phyloP scores from a whole-genome alignment of 768 basidiomycete species.

The Lentinula sp. region DNA sequence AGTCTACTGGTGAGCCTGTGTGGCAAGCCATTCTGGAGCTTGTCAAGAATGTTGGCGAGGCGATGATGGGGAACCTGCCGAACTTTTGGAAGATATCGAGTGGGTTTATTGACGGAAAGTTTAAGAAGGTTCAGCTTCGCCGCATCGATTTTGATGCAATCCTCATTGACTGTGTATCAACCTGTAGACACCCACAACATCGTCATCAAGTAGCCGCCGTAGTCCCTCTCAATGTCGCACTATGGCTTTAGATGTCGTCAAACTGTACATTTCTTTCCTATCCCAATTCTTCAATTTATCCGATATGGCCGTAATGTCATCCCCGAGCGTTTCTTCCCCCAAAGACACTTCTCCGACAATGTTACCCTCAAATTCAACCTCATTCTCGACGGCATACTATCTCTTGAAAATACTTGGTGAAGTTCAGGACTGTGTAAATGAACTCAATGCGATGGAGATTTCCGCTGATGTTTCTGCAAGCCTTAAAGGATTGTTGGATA shows the following conservation, averaged over 20 bases:
- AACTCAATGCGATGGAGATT: constrained; percentile 76
- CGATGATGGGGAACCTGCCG: constrained; percentile 76
- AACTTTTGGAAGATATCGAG: constrained; percentile 93
- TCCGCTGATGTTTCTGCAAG: constrained; percentile 64
- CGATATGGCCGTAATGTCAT: constrained; percentile 65
- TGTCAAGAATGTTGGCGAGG: constrained; percentile 85
- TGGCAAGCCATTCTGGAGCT: constrained; percentile 79
- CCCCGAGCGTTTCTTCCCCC: constrained; percentile 26
- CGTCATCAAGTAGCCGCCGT: constrained; percentile 49
- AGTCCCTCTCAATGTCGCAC: constrained; percentile 78
- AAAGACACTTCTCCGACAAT: constrained; percentile 37
- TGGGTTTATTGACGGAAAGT: constrained; percentile 90
- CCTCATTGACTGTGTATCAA: neutral
- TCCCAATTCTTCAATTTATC: constrained; percentile 85
- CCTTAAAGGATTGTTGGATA: constrained; percentile 72
- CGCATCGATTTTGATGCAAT: neutral
- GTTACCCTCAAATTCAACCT: constrained; percentile 73
- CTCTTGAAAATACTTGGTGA: constrained; percentile 77
- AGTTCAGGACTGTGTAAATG: constrained; percentile 80
- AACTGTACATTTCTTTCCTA: constrained; percentile 76
- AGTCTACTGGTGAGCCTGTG: constrained; percentile 63
- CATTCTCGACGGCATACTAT: constrained; percentile 78
- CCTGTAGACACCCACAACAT: constrained; percentile 17
- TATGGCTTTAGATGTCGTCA: constrained; percentile 85
- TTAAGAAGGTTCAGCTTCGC: constrained; percentile 60